Percentiles rank a stretch among this genome's conserved stretches.
These are phyloP conservation scores for Viola odorata DNA, from an alignment of 345 rosid genomes.

Conservation along the genomic window DNA sequence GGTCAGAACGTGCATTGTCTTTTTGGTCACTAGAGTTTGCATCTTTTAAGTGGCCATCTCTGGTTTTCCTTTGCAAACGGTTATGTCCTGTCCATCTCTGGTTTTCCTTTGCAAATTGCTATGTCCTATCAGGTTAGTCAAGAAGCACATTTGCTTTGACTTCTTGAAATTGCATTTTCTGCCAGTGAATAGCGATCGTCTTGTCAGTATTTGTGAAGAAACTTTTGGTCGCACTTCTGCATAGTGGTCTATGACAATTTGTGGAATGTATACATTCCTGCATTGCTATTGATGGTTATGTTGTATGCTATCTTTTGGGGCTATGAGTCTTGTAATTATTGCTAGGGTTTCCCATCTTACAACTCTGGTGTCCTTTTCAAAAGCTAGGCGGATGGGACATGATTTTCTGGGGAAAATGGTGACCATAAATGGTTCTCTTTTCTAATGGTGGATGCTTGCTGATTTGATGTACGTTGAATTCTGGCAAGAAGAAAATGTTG, in stretches of 20 bases:
- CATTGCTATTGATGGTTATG: too few species aligned
- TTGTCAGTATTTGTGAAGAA: too few species aligned
- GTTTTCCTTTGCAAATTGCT: not conserved
- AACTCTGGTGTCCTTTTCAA: constrained; percentile 2
- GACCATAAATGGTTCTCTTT: too few species aligned
- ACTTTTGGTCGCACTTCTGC: too few species aligned
- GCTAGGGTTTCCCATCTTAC: not conserved
- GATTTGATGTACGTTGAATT: constrained; percentile 11
- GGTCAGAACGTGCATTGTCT: too few species aligned
- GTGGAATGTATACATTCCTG: too few species aligned
- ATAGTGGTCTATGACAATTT: too few species aligned
- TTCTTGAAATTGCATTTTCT: constrained; percentile 7
- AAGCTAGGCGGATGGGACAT: constrained; percentile 6
- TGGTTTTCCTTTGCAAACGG: not conserved
- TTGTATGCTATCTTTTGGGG: too few species aligned
- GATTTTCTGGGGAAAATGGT: not conserved
- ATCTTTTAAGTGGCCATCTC: not conserved
- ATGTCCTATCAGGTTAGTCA: too few species aligned
- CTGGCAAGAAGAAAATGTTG: constrained; percentile 22
- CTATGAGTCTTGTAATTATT: not conserved
- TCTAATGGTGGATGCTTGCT: not conserved
- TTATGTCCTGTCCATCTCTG: not conserved
- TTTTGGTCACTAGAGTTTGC: not conserved
- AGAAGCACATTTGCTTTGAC: not conserved
- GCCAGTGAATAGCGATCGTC: not conserved